A percentile compares a stretch with the other conserved stretches of the same genome.
Conservation (phyloP, 345 rosid species). For the Barbarea vulgaris region DNA sequence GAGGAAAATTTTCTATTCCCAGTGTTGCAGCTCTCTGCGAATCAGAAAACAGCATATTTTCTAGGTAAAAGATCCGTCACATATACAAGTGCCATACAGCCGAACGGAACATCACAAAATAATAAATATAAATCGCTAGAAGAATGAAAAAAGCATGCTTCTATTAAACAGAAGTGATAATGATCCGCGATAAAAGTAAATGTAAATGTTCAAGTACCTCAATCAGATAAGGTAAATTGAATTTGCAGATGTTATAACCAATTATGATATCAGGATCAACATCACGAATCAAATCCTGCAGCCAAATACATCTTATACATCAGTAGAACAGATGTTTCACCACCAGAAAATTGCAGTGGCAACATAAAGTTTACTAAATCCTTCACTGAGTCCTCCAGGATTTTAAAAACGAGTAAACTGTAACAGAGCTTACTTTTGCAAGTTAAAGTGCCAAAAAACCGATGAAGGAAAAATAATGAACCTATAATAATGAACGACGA, state of each 20-base stretch:
- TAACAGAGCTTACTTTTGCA: not conserved
- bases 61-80: constrained; percentile 7
- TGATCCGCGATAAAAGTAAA: constrained; percentile 12
- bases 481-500: constrained; percentile 4
- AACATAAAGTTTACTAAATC: constrained; percentile 22
- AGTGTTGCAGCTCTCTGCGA: constrained; percentile 82
- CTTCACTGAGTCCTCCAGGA: constrained; percentile 1
- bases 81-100: not conserved
- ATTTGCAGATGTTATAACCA: constrained; percentile 98
- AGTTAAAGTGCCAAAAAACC: not conserved
- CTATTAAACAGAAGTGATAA: constrained; percentile 17
- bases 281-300: constrained; percentile 84
- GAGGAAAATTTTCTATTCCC: constrained; percentile 85
- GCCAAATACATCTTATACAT: constrained; percentile 40
- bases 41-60: constrained; percentile 30
- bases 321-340: constrained; percentile 26
- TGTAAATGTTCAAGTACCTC: constrained; percentile 60
- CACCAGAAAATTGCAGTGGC: constrained; percentile 24
- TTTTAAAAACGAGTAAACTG: not conserved
- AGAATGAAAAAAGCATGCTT: constrained; percentile 21
- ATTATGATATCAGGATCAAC: constrained; percentile 97
- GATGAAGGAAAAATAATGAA: not conserved
- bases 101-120: constrained; percentile 1
- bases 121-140: not conserved
- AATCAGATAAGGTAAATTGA: constrained; percentile 94